Evolutionary conservation across 148 eudicot species (phyloP).

Genomic region (Euryodendron excelsum): DNA sequence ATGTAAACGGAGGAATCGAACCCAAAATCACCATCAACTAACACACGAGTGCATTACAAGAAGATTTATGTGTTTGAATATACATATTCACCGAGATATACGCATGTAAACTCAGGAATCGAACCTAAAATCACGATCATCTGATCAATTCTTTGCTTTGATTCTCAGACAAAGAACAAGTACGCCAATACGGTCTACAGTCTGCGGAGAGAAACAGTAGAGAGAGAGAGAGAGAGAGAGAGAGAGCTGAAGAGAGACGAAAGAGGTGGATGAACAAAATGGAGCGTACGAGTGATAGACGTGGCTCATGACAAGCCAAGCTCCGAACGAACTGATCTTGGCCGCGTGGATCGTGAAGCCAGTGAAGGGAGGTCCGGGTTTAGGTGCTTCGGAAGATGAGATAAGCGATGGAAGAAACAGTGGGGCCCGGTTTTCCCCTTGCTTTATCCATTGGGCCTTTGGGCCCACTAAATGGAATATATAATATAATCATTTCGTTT

Average conservation of each 20-base stretch:
- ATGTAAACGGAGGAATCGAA: background rate
- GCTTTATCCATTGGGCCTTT: too few species aligned
- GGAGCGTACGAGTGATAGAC: too few species aligned
- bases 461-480: too few species aligned
- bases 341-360: conserved; percentile 13
- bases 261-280: background rate
- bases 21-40: conserved; percentile 7
- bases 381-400: background rate
- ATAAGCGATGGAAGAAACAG: background rate
- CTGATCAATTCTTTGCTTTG: background rate
- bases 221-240: background rate
- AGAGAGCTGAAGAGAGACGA: background rate
- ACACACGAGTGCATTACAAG: too few species aligned
- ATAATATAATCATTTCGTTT: too few species aligned
- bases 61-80: too few species aligned
- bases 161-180: background rate
- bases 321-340: conserved; percentile 3
- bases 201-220: background rate
- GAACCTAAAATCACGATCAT: conserved; percentile 10
- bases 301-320: conserved; percentile 2
- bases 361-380: background rate
- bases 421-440: too few species aligned
- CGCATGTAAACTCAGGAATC: background rate
- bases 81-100: too few species aligned
- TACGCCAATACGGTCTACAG: background rate